These are phyloP conservation scores for Trichosporon sp. DNA, from an alignment of 1,284 basidiomycete species.

Conservation along the genomic window DNA sequence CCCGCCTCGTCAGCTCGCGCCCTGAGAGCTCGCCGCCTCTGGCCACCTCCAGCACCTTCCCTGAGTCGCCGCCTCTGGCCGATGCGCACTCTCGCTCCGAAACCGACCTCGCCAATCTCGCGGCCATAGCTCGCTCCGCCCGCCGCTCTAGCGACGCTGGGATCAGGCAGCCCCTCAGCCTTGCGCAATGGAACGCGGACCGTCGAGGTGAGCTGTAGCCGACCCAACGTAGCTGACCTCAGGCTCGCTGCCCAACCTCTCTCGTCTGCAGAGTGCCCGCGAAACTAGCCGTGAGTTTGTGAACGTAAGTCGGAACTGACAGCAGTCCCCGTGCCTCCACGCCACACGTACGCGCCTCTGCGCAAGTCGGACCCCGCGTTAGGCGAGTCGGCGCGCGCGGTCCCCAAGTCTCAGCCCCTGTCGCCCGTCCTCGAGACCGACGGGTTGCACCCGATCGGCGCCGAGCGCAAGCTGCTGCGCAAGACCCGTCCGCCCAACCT, in stretches of 20 bases:
- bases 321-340: neutral
- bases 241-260: conserved; percentile 6
- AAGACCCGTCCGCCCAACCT: neutral
- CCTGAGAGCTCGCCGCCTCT: neutral
- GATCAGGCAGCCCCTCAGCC: neutral
- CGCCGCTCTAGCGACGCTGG: neutral
- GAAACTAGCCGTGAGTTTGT: neutral
- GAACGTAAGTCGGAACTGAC: neutral
- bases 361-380: neutral
- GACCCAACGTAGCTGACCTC: neutral
- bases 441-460: conserved; percentile 12
- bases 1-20: neutral
- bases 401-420: neutral
- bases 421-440: neutral
- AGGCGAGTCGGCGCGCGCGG: neutral
- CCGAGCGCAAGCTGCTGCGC: conserved; percentile 8
- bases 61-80: neutral
- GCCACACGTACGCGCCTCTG: neutral
- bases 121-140: neutral
- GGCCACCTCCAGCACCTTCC: neutral
- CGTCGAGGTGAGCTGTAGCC: neutral
- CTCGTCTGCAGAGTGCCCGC: neutral
- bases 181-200: neutral
- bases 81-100: neutral
- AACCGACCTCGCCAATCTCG: neutral